Evolutionary conservation across 495 filamentous ascomycete genomes (phyloP), one percentile per base, ranked within the genome.

Genomic region (Achaetomiella virescens): DNA sequence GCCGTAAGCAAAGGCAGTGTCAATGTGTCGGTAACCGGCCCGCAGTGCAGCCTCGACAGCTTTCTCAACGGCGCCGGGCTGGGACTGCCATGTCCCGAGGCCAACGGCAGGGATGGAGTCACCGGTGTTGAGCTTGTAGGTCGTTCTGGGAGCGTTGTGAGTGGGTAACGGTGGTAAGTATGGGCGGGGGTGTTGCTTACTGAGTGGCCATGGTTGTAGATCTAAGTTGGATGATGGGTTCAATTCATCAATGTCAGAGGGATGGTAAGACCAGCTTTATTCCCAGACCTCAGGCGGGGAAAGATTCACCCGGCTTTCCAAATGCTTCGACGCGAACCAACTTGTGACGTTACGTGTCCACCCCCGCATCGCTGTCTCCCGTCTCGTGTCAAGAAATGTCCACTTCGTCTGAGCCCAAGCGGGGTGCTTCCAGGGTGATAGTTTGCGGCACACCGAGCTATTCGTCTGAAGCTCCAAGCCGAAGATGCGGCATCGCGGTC

Each of bases 51-150:
- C 77, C 69, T 84, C 83, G 50, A 95, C 90, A 37, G 89, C 88
- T 41, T 58, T 65, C 45, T 62, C 66, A 3, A 74, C 71, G 54
- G 66, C 82, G 74, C 68, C 72, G 47, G 66, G 72, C 59, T 60
- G 51, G 43, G 67, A 90, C 61, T 90, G 87, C 89, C 88, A 95
- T 1, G 89, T 93, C 12, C 90, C 89, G 31, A 93, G 81, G 57
- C 89, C 89, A 57, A 92, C 71, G 52, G 84, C 86, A 21, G 89
- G 90, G 60, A 95, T 91, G 70, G 84, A 81, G 68, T 72, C 81
- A 29, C 88, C 88, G 22, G 87, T 88, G 75, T 91, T 90, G 61
- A 92, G 86, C 63, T 82, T 88, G 73, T 79, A 87, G 27, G 79
- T 82, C 70, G 85, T 84, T 29, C 72, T 75, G 37, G 18, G 27